Percentiles rank a stretch among this genome's conserved stretches.
Evolutionary conservation across 495 filamentous ascomycete species (phyloP).

Genomic region (Patellaria atrata): DNA sequence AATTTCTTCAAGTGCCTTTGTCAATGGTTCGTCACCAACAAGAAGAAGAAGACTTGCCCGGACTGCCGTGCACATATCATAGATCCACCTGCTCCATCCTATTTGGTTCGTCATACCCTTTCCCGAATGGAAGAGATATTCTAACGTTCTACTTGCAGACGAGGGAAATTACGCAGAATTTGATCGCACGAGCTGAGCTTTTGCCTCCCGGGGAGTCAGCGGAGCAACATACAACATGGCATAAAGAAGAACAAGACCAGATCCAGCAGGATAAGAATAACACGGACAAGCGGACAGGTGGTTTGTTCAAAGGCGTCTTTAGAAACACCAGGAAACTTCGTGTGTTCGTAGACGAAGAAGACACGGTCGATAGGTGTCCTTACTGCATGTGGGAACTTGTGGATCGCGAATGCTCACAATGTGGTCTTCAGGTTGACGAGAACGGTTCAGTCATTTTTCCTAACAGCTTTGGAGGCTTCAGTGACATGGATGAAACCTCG

Average conservation of each 20-base stretch:
- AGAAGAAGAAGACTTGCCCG: conserved; percentile 52
- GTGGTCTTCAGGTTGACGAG: conserved; percentile 35
- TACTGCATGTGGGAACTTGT: conserved; percentile 52
- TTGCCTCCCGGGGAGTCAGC: conserved; percentile 48
- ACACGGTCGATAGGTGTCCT: conserved; percentile 51
- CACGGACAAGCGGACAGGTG: conserved; percentile 34
- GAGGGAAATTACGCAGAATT: conserved; percentile 51
- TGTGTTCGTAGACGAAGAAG: conserved; percentile 41
- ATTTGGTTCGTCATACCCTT: conserved; percentile 38
- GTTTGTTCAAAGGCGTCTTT: conserved; percentile 54
- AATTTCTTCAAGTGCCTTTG: conserved; percentile 40
- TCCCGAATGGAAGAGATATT: not conserved
- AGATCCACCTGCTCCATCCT: conserved; percentile 52
- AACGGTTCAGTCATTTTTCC: conserved; percentile 21
- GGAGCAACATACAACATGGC: conserved; percentile 42
- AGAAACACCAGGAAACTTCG: conserved; percentile 23
- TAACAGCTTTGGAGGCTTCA: conserved; percentile 20
- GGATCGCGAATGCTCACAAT: conserved; percentile 38
- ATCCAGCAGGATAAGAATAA: conserved; percentile 40
- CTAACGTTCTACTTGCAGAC: conserved; percentile 33
- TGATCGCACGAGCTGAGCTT: conserved; percentile 48
- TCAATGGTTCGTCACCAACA: conserved; percentile 48
- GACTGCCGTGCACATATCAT: conserved; percentile 51
- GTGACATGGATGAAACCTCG: conserved; percentile 23
- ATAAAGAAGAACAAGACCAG: conserved; percentile 39